phyloP scores from a whole-genome alignment of 768 basidiomycete species.

The Naematelia aurantialba region DNA sequence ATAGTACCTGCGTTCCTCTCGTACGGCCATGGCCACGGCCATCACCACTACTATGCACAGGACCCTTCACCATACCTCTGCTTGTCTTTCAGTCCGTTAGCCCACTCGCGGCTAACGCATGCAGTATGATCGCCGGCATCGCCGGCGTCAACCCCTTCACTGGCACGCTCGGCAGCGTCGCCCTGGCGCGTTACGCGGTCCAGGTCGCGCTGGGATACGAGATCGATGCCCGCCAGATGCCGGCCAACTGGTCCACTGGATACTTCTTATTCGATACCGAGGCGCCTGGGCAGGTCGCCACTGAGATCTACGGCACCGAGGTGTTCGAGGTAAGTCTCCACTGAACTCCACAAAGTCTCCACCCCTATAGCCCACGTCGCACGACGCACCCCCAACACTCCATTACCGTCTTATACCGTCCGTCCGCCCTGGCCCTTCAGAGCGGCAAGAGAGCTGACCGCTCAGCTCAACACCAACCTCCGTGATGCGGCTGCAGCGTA shows the following conservation, averaged over 20 bases:
- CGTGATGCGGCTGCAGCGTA: constrained; percentile 45
- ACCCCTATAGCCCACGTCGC: too few species aligned
- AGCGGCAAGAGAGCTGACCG: background rate
- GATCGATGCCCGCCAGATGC: constrained; percentile 54
- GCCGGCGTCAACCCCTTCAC: constrained; percentile 52
- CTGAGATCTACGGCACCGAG: constrained; percentile 53
- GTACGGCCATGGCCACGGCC: too few species aligned
- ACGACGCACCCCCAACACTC: too few species aligned
- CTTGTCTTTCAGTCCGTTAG: background rate
- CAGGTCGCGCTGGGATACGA: constrained; percentile 52
- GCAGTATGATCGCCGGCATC: constrained; percentile 50
- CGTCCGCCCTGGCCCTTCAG: background rate
- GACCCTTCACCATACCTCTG: background rate
- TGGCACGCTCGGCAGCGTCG: constrained; percentile 52
- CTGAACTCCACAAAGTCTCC: background rate
- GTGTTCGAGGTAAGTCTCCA: constrained; percentile 52
- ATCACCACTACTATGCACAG: too few species aligned
- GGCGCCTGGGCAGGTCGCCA: constrained; percentile 40
- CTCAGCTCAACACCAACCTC: constrained; percentile 52
- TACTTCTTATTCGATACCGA: constrained; percentile 50
- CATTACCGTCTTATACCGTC: too few species aligned
- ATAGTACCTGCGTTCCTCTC: too few species aligned
- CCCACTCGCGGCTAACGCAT: background rate
- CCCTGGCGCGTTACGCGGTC: constrained; percentile 52
- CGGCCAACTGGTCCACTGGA: constrained; percentile 51